phyloP scores from a whole-genome alignment of 2,329 filamentous ascomycete species.

The Alternaria consortialis region DNA sequence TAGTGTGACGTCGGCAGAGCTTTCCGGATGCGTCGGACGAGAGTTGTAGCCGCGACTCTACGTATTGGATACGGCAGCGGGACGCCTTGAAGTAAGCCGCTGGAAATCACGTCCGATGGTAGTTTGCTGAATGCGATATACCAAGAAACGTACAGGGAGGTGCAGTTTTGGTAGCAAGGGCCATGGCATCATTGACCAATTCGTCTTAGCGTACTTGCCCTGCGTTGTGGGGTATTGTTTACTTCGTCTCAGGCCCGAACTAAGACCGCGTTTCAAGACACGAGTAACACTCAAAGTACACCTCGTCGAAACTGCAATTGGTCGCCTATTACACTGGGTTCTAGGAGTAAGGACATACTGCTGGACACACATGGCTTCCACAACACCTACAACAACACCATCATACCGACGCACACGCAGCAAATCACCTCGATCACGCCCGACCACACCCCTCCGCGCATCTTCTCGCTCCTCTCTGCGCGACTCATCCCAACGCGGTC shows the following conservation, averaged over 20 bases:
- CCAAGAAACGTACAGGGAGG: not conserved
- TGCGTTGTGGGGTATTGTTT: conserved; percentile 17
- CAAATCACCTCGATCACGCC: conserved; percentile 70
- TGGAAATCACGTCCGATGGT: not conserved
- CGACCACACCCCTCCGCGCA: conserved; percentile 90
- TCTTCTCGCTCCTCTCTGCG: conserved; percentile 89
- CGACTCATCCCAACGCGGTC: conserved; percentile 53
- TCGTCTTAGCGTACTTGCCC: conserved; percentile 14
- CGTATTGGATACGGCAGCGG: conserved; percentile 4
- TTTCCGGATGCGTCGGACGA: conserved; percentile 13
- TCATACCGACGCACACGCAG: conserved; percentile 62
- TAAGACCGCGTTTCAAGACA: conserved; percentile 1
- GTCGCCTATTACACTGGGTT: not conserved
- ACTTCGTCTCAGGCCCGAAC: conserved; percentile 1
- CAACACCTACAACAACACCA: conserved; percentile 36
- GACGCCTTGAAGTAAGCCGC: not conserved
- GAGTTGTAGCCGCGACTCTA: conserved; percentile 6
- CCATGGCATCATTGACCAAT: conserved; percentile 18
- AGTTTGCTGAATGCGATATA: not conserved
- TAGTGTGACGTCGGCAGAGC: conserved; percentile 16
- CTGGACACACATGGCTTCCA: conserved; percentile 28
- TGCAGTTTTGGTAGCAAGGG: conserved; percentile 3
- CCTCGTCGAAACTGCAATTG: not conserved
- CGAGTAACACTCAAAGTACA: not conserved
- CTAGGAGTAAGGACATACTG: not conserved